Percentiles rank a stretch among this genome's conserved stretches.
Evolutionary conservation across 495 filamentous ascomycete genomes (phyloP).

Genomic region (Penicillium daleae): DNA sequence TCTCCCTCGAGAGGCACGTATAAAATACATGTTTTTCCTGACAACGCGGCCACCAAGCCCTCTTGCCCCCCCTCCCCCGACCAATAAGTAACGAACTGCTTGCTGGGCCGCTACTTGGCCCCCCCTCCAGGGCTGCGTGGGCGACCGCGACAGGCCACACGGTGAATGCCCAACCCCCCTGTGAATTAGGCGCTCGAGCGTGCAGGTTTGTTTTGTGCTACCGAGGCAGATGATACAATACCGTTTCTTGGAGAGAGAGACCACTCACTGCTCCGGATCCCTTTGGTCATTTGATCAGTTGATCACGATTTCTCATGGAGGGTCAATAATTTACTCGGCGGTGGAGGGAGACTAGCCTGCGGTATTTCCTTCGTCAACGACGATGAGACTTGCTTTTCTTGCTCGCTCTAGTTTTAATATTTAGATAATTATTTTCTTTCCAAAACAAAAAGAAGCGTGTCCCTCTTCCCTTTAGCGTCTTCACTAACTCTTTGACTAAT

Average conservation of each 20-base stretch:
- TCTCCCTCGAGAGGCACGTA: not conserved
- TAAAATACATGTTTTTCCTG: not conserved
- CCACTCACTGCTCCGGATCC: not conserved
- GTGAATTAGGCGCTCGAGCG: conserved; percentile 20
- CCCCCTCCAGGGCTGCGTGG: conserved; percentile 6
- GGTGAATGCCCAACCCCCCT: conserved; percentile 32
- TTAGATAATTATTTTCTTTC: not conserved
- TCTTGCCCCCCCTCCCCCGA: too few species aligned
- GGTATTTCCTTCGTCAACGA: not conserved
- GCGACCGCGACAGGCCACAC: conserved; percentile 26
- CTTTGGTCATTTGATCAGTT: not conserved
- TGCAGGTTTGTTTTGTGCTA: conserved; percentile 10
- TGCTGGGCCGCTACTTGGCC: not conserved
- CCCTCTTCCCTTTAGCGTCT: conserved; percentile 3
- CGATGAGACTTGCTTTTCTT: not conserved
- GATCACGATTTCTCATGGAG: not conserved
- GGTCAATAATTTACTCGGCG: not conserved
- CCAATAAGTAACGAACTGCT: not conserved
- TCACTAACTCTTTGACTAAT: conserved; percentile 1
- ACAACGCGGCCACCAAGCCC: not conserved
- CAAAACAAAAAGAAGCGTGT: not conserved
- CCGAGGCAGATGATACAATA: not conserved
- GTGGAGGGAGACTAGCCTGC: not conserved
- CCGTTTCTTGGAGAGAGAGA: conserved; percentile 4
- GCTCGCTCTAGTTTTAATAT: not conserved